Conservation (phyloP, 805 yeast genomes). For the Candida ulmi region DNA sequence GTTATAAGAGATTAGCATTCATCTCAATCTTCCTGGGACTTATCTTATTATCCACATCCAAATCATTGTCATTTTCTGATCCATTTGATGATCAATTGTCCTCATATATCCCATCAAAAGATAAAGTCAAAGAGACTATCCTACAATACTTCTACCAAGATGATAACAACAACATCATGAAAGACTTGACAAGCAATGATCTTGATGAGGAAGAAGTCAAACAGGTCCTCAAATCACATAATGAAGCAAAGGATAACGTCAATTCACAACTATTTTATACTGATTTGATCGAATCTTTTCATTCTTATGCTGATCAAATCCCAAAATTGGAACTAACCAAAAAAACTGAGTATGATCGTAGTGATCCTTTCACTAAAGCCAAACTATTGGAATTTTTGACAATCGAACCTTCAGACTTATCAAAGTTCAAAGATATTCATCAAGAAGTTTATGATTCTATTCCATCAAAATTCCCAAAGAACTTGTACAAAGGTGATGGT, state of each 20-base stretch:
- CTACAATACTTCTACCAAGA: not conserved
- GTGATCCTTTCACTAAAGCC: not conserved
- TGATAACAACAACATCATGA: constrained; percentile 1
- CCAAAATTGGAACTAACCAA: not conserved
- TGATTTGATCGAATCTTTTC: not conserved
- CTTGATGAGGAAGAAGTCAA: not conserved
- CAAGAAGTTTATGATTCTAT: constrained; percentile 2
- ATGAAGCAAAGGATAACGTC: not conserved
- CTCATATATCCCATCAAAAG: not conserved
- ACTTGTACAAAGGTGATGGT: constrained; percentile 44
- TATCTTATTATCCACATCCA: not conserved
- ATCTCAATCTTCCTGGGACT: not conserved
- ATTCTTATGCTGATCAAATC: not conserved
- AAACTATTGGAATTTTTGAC: not conserved
- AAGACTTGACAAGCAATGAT: not conserved
- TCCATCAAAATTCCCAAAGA: constrained; percentile 25
- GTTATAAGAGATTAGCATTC: not conserved
- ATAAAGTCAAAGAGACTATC: not conserved
- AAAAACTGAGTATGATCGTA: not conserved
- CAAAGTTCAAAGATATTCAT: not conserved
- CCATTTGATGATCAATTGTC: not conserved
- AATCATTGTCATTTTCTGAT: not conserved
- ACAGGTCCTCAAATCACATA: not conserved
- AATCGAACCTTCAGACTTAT: not conserved
- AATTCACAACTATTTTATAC: constrained; percentile 2